These are phyloP conservation scores for Alternaria dauci DNA, from an alignment of 2,329 filamentous ascomycete species.

Conservation along the genomic window DNA sequence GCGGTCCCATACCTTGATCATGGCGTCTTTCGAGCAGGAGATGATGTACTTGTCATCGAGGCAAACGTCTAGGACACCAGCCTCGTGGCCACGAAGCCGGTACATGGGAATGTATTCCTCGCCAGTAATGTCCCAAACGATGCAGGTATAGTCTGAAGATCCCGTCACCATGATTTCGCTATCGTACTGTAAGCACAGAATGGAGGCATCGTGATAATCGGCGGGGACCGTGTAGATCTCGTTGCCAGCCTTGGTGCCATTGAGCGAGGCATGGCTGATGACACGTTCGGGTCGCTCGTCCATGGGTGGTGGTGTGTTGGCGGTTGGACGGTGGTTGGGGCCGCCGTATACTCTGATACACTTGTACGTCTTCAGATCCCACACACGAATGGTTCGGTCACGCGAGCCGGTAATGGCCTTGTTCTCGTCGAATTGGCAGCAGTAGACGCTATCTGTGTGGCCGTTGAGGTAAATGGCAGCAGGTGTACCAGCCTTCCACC, in stretches of 20 bases:
- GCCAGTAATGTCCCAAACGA: conserved; percentile 89
- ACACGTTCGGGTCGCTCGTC: conserved; percentile 55
- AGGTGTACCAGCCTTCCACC: conserved; percentile 82
- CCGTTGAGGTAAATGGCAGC: conserved; percentile 89
- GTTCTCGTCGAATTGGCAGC: conserved; percentile 95
- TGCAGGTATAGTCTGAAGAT: conserved; percentile 89
- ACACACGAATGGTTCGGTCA: conserved; percentile 93
- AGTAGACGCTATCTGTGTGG: conserved; percentile 96
- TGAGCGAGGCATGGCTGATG: conserved; percentile 56
- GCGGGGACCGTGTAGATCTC: conserved; percentile 57
- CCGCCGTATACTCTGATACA: conserved; percentile 86
- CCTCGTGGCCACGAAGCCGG: conserved; percentile 79
- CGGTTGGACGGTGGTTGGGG: conserved; percentile 66
- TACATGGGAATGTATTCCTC: conserved; percentile 69
- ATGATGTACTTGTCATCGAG: conserved; percentile 93
- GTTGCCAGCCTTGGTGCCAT: conserved; percentile 57
- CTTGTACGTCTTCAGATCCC: conserved; percentile 89
- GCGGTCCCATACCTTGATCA: conserved; percentile 94
- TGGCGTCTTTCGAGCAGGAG: conserved; percentile 95
- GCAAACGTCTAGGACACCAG: conserved; percentile 91
- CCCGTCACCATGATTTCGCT: conserved; percentile 92
- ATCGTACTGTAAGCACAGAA: conserved; percentile 95
- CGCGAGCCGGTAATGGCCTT: conserved; percentile 98
- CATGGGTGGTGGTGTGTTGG: conserved; percentile 58
- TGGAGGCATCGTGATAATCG: conserved; percentile 85